phyloP scores from a whole-genome alignment of 371 early-diverging fungal genomes.

The Capillidium heterosporum region DNA sequence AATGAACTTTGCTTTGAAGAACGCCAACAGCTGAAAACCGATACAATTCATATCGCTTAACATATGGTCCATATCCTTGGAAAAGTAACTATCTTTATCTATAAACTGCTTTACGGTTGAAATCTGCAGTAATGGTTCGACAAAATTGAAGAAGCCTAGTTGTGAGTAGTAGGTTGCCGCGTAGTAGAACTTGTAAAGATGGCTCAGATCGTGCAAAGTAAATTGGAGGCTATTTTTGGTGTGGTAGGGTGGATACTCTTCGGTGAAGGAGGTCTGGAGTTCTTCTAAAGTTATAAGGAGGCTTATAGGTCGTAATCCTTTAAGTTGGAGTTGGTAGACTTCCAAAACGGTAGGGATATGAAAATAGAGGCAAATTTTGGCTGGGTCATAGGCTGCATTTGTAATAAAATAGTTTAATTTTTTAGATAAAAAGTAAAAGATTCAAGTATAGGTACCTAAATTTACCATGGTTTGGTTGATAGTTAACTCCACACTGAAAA shows the following conservation, averaged over 20 bases:
- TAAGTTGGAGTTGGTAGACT: neutral
- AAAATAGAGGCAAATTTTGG: neutral
- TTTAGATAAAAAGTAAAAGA: too few relatives aligned
- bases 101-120: neutral
- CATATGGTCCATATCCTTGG: neutral
- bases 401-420: too few relatives aligned
- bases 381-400: too few relatives aligned
- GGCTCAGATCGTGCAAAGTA: neutral
- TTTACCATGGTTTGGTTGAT: too few relatives aligned
- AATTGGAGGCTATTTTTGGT: neutral
- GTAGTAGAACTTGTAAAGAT: neutral
- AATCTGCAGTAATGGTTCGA: neutral
- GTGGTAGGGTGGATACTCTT: neutral
- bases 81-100: neutral
- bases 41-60: neutral
- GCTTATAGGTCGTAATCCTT: neutral
- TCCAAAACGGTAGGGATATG: neutral
- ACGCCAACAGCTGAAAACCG: neutral
- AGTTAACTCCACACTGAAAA: too few relatives aligned
- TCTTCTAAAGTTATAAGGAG: neutral
- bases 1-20: conserved; percentile 3
- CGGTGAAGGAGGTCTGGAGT: neutral
- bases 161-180: neutral
- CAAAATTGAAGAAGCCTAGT: conserved; percentile 1
- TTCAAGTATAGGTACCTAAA: too few relatives aligned